Conservation (phyloP, 805 yeast species). For the Pichia phayaonensis region DNA sequence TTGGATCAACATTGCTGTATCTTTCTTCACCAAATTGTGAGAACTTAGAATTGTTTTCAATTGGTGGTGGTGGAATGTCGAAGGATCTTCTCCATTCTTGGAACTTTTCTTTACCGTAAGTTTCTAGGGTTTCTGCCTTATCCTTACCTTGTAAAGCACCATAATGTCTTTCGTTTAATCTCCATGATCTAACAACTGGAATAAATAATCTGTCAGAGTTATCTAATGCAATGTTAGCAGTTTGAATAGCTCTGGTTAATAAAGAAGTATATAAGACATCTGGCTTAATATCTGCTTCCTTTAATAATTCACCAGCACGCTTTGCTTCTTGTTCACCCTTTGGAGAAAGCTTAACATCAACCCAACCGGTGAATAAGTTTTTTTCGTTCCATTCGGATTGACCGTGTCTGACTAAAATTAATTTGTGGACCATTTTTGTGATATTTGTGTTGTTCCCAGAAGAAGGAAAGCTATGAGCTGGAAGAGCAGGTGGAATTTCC, state of each 20-base stretch:
- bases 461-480: neutral
- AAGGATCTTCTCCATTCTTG: constrained; percentile 96
- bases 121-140: constrained; percentile 85
- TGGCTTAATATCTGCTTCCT: constrained; percentile 78
- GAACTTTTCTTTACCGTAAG: constrained; percentile 89
- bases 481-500: neutral
- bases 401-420: constrained; percentile 96
- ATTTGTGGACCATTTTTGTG: constrained; percentile 37
- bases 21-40: constrained; percentile 83
- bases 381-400: constrained; percentile 99
- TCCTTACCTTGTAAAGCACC: constrained; percentile 99
- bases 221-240: constrained; percentile 91
- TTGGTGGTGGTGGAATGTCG: constrained; percentile 92
- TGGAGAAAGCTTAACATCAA: constrained; percentile 80
- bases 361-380: constrained; percentile 99
- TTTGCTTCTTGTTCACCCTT: constrained; percentile 85
- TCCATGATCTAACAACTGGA: constrained; percentile 93
- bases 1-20: constrained; percentile 77
- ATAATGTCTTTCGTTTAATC: constrained; percentile 98
- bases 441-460: neutral
- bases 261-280: constrained; percentile 87
- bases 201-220: constrained; percentile 83
- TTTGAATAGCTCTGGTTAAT: constrained; percentile 91
- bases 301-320: constrained; percentile 87
- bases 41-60: constrained; percentile 69